Conservation (phyloP, 768 basidiomycete species). For the Gymnopilus dilepis region DNA sequence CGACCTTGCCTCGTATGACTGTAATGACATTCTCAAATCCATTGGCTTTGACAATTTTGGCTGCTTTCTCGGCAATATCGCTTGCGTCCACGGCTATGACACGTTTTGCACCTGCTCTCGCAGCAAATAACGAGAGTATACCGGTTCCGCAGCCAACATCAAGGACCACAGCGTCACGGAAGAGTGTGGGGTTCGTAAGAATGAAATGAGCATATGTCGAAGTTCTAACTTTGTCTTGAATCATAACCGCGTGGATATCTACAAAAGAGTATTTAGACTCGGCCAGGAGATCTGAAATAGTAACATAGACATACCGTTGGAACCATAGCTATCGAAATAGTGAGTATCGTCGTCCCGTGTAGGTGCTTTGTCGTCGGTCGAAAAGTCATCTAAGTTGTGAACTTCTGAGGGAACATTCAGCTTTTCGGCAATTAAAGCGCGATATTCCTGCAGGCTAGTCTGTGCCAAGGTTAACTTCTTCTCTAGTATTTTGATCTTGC, state of each 20-base stretch:
- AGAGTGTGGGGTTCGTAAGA: slow-evolving; percentile 77
- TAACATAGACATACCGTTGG: slow-evolving; percentile 64
- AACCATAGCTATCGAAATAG: slow-evolving; percentile 90
- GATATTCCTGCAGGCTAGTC: slow-evolving; percentile 67
- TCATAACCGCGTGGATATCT: slow-evolving; percentile 98
- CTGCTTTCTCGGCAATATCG: slow-evolving; percentile 77
- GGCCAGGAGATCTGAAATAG: slow-evolving; percentile 3
- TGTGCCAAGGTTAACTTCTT: slow-evolving; percentile 63
- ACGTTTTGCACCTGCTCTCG: slow-evolving; percentile 84
- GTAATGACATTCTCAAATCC: slow-evolving; percentile 75
- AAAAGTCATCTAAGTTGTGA: slow-evolving; percentile 45
- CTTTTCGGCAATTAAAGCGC: slow-evolving; percentile 56
- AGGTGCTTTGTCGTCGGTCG: slow-evolving; percentile 27
- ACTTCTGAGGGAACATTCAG: slow-evolving; percentile 52
- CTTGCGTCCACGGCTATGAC: slow-evolving; percentile 95
- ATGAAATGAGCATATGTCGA: slow-evolving; percentile 94
- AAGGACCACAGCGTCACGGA: slow-evolving; percentile 85
- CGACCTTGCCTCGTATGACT: slow-evolving; percentile 90
- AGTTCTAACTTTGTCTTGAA: slow-evolving; percentile 93
- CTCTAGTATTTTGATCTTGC: slow-evolving; percentile 64
- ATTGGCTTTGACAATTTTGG: slow-evolving; percentile 80
- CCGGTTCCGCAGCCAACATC: slow-evolving; percentile 98
- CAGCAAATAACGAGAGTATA: slow-evolving; percentile 89
- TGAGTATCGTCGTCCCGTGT: slow-evolving; percentile 86
- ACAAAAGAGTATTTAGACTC: neutral